Percentiles rank a stretch among this genome's conserved stretches.
phyloP scores from a whole-genome alignment of 495 filamentous ascomycete species.

The Penicillium robsamsonii region DNA sequence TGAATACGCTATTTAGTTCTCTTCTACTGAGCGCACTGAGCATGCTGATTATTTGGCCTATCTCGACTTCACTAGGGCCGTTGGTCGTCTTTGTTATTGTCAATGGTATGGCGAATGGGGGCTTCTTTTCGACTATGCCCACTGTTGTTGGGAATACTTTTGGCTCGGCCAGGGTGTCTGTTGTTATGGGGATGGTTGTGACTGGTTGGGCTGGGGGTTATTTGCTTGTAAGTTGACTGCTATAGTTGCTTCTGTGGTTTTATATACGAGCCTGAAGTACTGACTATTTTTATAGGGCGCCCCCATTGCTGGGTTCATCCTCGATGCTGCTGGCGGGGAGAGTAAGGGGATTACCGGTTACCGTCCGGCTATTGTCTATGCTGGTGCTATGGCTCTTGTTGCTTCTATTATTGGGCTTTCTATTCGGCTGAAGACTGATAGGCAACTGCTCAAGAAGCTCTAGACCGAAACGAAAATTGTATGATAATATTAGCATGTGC shows the following conservation, averaged over 20 bases:
- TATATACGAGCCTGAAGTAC: background rate
- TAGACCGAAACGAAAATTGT: background rate
- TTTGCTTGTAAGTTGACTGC: conserved; percentile 42
- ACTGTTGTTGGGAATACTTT: conserved; percentile 60
- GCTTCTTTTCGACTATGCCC: conserved; percentile 59
- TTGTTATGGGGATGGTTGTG: conserved; percentile 61
- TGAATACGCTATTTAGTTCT: conserved; percentile 50
- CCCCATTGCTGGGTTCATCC: conserved; percentile 58
- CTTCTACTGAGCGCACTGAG: conserved; percentile 50
- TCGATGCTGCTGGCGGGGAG: conserved; percentile 52
- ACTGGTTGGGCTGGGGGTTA: conserved; percentile 61
- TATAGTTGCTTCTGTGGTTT: background rate
- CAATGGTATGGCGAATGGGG: conserved; percentile 56
- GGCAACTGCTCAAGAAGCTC: background rate
- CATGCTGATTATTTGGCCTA: conserved; percentile 57
- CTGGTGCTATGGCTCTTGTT: conserved; percentile 38
- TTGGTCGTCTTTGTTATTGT: conserved; percentile 52
- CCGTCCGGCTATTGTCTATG: conserved; percentile 59
- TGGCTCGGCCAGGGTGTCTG: conserved; percentile 50
- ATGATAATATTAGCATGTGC: background rate
- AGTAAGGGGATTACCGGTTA: conserved; percentile 47
- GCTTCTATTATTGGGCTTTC: conserved; percentile 18
- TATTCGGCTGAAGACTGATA: conserved; percentile 6
- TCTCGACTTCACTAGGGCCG: conserved; percentile 50
- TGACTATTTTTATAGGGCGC: conserved; percentile 39